These are phyloP conservation scores for Tetradesmus lagerheimii DNA, from an alignment of 139 green algal genomes.

Conservation along the genomic window DNA sequence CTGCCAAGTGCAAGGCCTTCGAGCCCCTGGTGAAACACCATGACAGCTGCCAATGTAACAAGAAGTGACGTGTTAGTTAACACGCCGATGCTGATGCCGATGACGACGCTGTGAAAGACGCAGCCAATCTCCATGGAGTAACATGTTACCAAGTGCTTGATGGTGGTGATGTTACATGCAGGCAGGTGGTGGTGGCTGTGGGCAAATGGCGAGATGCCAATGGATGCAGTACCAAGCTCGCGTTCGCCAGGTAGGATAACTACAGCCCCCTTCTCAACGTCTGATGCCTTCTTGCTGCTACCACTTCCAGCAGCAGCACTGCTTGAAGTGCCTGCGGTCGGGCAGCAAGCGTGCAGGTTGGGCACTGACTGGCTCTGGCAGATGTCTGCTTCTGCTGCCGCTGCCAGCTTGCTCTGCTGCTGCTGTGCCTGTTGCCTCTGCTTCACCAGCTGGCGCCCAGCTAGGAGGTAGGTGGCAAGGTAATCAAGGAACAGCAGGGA, in stretches of 20 bases:
- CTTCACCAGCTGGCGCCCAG: not conserved
- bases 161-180: not conserved
- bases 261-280: not conserved
- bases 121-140: conserved; percentile 63
- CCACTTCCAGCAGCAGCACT: not conserved
- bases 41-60: conserved; percentile 11
- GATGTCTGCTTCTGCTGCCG: not conserved
- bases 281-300: not conserved
- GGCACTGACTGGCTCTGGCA: not conserved
- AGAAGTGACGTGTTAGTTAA: not conserved
- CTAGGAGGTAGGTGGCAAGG: not conserved
- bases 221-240: not conserved
- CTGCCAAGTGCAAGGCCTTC: conserved; percentile 66
- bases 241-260: too few relatives aligned
- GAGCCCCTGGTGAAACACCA: conserved; percentile 69
- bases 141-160: conserved; percentile 15
- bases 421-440: not conserved
- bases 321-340: not conserved
- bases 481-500: conserved; percentile 34
- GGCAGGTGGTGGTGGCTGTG: conserved; percentile 26
- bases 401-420: not conserved
- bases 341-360: not conserved
- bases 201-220: not conserved
- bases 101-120: conserved; percentile 57
- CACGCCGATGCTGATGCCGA: conserved; percentile 46